Evolutionary conservation across 768 basidiomycete species (phyloP).

Genomic region (Coprinopsis sp.): DNA sequence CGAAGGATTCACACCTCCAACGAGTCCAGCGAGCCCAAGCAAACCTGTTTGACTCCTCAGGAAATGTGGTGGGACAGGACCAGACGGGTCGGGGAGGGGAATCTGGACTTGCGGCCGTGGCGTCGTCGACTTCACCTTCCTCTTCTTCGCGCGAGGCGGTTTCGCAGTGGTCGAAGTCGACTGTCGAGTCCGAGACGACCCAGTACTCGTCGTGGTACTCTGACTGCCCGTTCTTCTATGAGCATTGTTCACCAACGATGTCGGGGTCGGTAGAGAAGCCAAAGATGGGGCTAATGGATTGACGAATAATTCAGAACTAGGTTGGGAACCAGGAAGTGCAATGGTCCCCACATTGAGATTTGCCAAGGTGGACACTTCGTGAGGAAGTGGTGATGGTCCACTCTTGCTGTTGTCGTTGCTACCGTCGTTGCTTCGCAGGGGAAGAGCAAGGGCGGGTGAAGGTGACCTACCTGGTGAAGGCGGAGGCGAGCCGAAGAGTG

Average conservation of each 20-base stretch:
- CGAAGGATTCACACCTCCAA: slow-evolving; percentile 60
- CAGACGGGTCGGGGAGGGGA: slow-evolving; percentile 54
- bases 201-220: slow-evolving; percentile 5
- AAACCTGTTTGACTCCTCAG: slow-evolving; percentile 70
- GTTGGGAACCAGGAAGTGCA: slow-evolving; percentile 96
- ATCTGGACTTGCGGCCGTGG: slow-evolving; percentile 54
- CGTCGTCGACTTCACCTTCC: slow-evolving; percentile 36
- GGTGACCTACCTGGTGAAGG: slow-evolving; percentile 80
- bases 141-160: slow-evolving; percentile 24
- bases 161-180: slow-evolving; percentile 11
- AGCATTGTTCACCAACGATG: slow-evolving; percentile 14
- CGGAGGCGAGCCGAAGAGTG: slow-evolving; percentile 81
- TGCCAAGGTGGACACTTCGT: slow-evolving; percentile 35
- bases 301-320: slow-evolving; percentile 81
- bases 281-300: slow-evolving; percentile 70
- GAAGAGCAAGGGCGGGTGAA: slow-evolving; percentile 55
- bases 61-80: slow-evolving; percentile 61
- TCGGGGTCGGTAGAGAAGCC: slow-evolving; percentile 40
- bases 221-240: slow-evolving; percentile 13
- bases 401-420: slow-evolving; percentile 16
- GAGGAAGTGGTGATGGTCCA: too few species aligned
- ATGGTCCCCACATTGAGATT: slow-evolving; percentile 95
- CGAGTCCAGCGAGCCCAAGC: slow-evolving; percentile 67
- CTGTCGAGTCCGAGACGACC: slow-evolving; percentile 4
- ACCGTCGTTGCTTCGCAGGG: slow-evolving; percentile 30